Evolutionary conservation across 2,329 filamentous ascomycete genomes (phyloP), one percentile per base, ranked within the genome.

Genomic region (Sclerotinia trifoliorum): DNA sequence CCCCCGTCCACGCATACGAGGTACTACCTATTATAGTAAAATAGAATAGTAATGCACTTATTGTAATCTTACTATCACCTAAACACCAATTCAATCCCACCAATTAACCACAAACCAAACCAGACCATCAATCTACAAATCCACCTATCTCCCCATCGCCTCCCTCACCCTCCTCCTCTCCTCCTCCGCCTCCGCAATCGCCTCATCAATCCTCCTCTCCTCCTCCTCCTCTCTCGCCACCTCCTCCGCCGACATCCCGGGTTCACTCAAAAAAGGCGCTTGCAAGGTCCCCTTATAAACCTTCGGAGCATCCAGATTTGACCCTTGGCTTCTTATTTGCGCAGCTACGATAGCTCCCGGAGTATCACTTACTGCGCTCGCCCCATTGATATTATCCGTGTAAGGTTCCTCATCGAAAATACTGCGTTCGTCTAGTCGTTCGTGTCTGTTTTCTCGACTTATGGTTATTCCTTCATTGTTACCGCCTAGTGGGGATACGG

Each of bases 161-260:
- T 62, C 58, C 6, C 66, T 39, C 39, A 29, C 58, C 13, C 66
- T 64, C 66, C 70, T 62, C 49, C 71, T 62, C 29, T 68, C 68
- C 29, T 44, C 48, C n/a, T 75, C 75, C 24, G 74, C 73, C 42
- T 74, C 74, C 54, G 73, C 75, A 65, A 76, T 76, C 44, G 75
- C 75, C 52, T 71, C 72, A 67, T 76, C 75, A 26, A 76, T 76
- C 62, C 71, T 73, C 67, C 74, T 71, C 71, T 77, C 75, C 57
- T 77, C 75, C 29, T 77, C 75, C 49, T 76, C 75, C 60, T 75
- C 63, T 67, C 71, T 68, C 65, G 70, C 71, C 3, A 73, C 54
- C 57, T 77, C 75, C 8, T 75, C 75, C 0, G 70, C 65, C 44
- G 68, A 75, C 72, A 75, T 74, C 5, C 73, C 71, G 51, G 72